Evolutionary conservation across 1,284 basidiomycete species (phyloP), one percentile per base, ranked within the genome.

Genomic region (Leccinum angustisporum): DNA sequence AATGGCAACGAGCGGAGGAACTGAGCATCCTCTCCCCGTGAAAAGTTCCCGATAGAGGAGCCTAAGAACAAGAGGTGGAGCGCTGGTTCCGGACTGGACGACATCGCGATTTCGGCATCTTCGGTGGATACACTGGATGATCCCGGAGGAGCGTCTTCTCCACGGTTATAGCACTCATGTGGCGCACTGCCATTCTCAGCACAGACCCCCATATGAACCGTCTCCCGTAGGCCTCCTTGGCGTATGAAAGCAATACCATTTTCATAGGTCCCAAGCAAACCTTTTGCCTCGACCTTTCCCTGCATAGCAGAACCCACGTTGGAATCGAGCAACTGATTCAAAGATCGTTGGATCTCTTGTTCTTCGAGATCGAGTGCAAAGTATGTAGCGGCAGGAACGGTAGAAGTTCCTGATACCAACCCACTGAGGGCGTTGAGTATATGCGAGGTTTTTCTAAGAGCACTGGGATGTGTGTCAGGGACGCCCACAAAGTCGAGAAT

Each of bases 321-420:
- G 14, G 81, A 91, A 67, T 78, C 74, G 48, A 83, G 76, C 65
- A 98, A 87, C 69, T 89, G 83, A 40, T 78, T 78, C 54, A 98
- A 82, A 4, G 94, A 93, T 27, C 95, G 87, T 65, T 90, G 83
- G 36, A 98, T 86, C 73, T 98, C 95, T 58, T 84, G 84, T 67
- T 90, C 83, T 75, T 97, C 94, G 31, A 98, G 87, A 72, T 98
- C 97, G 58, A 99, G 88, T 13, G 96, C 95, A 78, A 93, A 95
- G 77, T 97, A 98, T 1, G 88, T 91, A 70, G 92, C 86, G 10
- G 86, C 84, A 1, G 86, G 78, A 16, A 74, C 63, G 1, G 73
- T 57, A 7, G 70, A 71, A 3, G 67, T 64, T 16, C 71, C 68
- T 21, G 78, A 72, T 8, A 83, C 80, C 16, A 81, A 72, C 65